Evolutionary conservation across 2,329 filamentous ascomycete genomes (phyloP), one percentile per base, ranked within the genome.

Genomic region (Nemania abortiva): DNA sequence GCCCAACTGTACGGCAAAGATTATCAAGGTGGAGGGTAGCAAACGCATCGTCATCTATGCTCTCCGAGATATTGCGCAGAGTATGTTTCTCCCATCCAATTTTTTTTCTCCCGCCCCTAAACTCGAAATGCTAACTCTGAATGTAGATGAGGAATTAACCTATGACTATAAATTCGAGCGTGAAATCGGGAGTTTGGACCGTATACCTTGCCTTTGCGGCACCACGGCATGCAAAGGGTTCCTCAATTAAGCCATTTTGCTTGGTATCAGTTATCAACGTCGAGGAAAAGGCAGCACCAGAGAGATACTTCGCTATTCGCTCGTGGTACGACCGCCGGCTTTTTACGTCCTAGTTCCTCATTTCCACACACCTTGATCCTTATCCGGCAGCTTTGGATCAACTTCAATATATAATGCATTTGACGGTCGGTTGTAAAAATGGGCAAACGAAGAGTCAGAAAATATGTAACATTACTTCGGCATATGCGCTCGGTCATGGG

Each of bases 91-190:
- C 24, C 13, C 6, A 47, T 53, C 45, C 50, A 2, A 20, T 37
- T 37, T 37, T 11, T 37, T 9, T 9, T 37, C 62, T n/a, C 22
- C 55, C 3, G 15, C 53, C 9, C 66, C 20, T 53, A 61, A 37
- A 55, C 49, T 27, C 27, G 24, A 18, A 59, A 49, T 64, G 69
- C 78, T 78, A 70, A 79, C 72, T 57, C 37, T 67, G 74, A 78
- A 59, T 62, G 70, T 78, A 99, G 96, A 98, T 80, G 96, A 99
- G 83, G 96, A 99, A 85, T 90, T 99, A 80, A 99, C 96, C 1
- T 99, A 99, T 84, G 96, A 99, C 85, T 99, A 99, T 88, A 99
- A 99, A 82, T 99, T 99, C 81, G 96, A 99, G 84, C 92, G 96
- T 76, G 96, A 99, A 82, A 93, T 97, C 77, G 94, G 94, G 77